Percentiles rank a stretch among this genome's conserved stretches.
Conservation (phyloP, 2,329 filamentous ascomycete genomes). For the Cytospora piceicola region DNA sequence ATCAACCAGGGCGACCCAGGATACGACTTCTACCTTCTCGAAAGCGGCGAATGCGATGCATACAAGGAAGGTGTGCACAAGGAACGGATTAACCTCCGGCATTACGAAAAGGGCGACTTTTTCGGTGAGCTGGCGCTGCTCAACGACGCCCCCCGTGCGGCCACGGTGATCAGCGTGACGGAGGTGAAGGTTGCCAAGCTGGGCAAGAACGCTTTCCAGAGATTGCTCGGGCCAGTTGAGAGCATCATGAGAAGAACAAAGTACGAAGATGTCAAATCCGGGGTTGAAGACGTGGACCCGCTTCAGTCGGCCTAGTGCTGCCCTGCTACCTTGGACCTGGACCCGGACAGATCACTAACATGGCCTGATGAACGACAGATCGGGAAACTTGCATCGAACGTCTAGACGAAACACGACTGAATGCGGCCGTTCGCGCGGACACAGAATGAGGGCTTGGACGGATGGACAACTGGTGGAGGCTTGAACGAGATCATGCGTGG, state of each 20-base stretch:
- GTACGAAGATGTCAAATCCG: conserved; percentile 63
- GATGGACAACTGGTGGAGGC: conserved; percentile 30
- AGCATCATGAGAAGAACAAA: conserved; percentile 86
- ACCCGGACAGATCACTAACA: conserved; percentile 28
- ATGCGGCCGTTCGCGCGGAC: conserved; percentile 25
- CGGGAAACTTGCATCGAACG: conserved; percentile 23
- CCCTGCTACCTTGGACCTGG: conserved; percentile 21
- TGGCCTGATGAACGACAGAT: conserved; percentile 27
- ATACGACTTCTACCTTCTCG: conserved; percentile 88
- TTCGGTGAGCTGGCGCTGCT: conserved; percentile 94
- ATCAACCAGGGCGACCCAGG: conserved; percentile 92
- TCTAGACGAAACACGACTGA: conserved; percentile 26
- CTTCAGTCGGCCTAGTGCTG: conserved; percentile 48
- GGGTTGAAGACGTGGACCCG: conserved; percentile 70
- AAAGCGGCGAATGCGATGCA: conserved; percentile 83
- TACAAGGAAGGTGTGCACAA: conserved; percentile 74
- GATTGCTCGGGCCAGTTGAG: conserved; percentile 89
- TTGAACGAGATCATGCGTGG: conserved; percentile 21
- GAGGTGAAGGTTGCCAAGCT: conserved; percentile 93
- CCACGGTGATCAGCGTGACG: conserved; percentile 80
- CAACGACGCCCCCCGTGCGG: conserved; percentile 91
- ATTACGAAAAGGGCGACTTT: conserved; percentile 90
- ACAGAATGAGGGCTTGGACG: conserved; percentile 24
- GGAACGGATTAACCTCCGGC: conserved; percentile 62
- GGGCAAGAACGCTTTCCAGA: conserved; percentile 92